phyloP scores from a whole-genome alignment of 345 rosid genomes.

The Euphorbia lathyris region DNA sequence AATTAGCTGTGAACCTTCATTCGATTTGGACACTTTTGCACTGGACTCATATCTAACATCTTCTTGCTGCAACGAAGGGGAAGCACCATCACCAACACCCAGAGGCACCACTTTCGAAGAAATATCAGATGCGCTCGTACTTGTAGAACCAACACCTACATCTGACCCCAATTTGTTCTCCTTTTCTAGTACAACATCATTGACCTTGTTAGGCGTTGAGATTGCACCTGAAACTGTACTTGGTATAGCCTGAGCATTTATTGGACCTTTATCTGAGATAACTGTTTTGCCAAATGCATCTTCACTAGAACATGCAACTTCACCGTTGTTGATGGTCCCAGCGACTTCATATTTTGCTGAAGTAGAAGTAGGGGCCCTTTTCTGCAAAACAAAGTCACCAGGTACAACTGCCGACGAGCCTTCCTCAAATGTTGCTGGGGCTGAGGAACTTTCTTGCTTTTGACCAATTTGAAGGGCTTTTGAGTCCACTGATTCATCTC shows the following conservation, averaged over 20 bases:
- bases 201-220: conserved; percentile 30
- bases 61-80: conserved; percentile 27
- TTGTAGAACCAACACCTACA: conserved; percentile 8
- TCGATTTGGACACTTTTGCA: conserved; percentile 24
- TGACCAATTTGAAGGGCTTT: conserved; percentile 30
- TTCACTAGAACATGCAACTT: conserved; percentile 33
- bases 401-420: conserved; percentile 37
- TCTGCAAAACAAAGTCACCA: conserved; percentile 72
- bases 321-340: conserved; percentile 33
- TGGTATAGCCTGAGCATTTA: neutral
- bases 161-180: conserved; percentile 25
- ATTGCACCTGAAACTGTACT: conserved; percentile 24
- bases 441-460: conserved; percentile 38
- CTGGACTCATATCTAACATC: conserved; percentile 36
- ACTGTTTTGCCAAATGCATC: conserved; percentile 29
- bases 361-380: conserved; percentile 42
- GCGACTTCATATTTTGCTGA: conserved; percentile 37
- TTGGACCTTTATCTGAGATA: conserved; percentile 23
- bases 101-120: conserved; percentile 24
- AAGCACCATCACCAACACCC: conserved; percentile 16
- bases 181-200: conserved; percentile 20
- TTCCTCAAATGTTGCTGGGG: conserved; percentile 33
- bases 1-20: conserved; percentile 42
- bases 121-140: conserved; percentile 14
- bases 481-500: conserved; percentile 55